These are phyloP conservation scores for Lasiodiplodia citricola DNA, from an alignment of 2,329 filamentous ascomycete species.

Conservation along the genomic window DNA sequence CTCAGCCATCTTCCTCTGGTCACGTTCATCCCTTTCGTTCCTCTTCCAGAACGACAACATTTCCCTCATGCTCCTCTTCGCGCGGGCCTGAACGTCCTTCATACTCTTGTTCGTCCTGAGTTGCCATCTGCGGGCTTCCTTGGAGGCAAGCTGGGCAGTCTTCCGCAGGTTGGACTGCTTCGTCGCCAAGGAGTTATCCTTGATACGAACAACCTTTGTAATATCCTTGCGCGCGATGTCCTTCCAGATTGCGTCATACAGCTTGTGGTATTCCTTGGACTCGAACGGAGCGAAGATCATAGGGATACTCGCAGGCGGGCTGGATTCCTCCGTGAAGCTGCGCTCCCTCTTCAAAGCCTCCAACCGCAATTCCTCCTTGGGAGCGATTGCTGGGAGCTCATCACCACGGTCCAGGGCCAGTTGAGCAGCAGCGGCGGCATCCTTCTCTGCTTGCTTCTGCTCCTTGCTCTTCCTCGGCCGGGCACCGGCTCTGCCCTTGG, in stretches of 20 bases:
- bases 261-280: constrained; percentile 93
- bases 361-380: constrained; percentile 62
- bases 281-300: constrained; percentile 64
- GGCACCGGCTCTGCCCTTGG: constrained; percentile 58
- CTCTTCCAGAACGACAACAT: constrained; percentile 99
- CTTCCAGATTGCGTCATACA: constrained; percentile 96
- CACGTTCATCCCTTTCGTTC: constrained; percentile 96
- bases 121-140: constrained; percentile 97
- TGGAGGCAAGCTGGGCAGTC: constrained; percentile 93
- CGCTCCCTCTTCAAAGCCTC: constrained; percentile 47
- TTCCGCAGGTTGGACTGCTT: constrained; percentile 97
- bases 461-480: constrained; percentile 88
- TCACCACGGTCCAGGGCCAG: constrained; percentile 80
- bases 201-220: constrained; percentile 88
- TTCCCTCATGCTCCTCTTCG: constrained; percentile 97
- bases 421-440: constrained; percentile 85
- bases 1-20: constrained; percentile 91
- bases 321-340: constrained; percentile 57
- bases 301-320: constrained; percentile 33
- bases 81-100: constrained; percentile 94
- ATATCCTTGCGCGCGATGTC: constrained; percentile 94
- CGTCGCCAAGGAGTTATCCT: constrained; percentile 80
- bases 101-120: constrained; percentile 97
- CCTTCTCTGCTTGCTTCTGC: constrained; percentile 71
- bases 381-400: constrained; percentile 67